Conservation (phyloP, 495 filamentous ascomycete genomes). For the Penicillium lividum region DNA sequence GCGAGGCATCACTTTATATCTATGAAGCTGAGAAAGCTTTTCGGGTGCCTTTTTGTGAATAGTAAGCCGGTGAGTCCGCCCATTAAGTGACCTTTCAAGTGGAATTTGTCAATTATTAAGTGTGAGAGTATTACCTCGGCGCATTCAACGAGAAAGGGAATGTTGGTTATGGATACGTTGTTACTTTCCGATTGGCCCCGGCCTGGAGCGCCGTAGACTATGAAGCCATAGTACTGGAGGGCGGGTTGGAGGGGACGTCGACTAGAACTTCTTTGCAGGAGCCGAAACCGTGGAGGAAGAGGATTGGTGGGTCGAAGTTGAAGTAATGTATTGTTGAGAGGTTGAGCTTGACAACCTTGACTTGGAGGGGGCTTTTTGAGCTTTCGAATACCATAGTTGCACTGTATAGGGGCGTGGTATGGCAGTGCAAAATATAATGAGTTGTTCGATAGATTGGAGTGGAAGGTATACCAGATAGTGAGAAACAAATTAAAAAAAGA, state of each 20-base stretch:
- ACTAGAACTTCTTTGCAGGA: too few relatives aligned
- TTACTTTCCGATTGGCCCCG: conserved; percentile 25
- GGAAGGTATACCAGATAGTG: too few relatives aligned
- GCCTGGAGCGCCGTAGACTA: conserved; percentile 33
- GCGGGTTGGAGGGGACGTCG: conserved; percentile 16
- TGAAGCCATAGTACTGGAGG: conserved; percentile 22
- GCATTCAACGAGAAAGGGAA: conserved; percentile 33
- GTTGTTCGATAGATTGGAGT: too few relatives aligned
- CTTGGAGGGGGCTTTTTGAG: conserved; percentile 17
- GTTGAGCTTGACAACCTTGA: conserved; percentile 19
- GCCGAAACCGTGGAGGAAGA: conserved; percentile 34
- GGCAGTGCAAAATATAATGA: too few relatives aligned
- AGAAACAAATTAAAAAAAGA: too few relatives aligned
- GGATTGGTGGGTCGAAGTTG: conserved; percentile 19
- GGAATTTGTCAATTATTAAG: conserved; percentile 26
- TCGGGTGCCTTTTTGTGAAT: conserved; percentile 19
- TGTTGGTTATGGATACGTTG: conserved; percentile 24
- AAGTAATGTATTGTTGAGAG: conserved; percentile 26
- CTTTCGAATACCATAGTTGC: conserved; percentile 23
- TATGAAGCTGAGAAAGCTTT: conserved; percentile 30
- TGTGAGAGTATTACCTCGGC: conserved; percentile 22
- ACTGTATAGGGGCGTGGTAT: too few relatives aligned
- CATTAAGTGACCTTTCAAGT: conserved; percentile 35
- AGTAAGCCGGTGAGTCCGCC: conserved; percentile 29
- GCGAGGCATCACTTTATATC: conserved; percentile 35